phyloP scores from a whole-genome alignment of 257 asterid species.

The Nemophila menziesii region DNA sequence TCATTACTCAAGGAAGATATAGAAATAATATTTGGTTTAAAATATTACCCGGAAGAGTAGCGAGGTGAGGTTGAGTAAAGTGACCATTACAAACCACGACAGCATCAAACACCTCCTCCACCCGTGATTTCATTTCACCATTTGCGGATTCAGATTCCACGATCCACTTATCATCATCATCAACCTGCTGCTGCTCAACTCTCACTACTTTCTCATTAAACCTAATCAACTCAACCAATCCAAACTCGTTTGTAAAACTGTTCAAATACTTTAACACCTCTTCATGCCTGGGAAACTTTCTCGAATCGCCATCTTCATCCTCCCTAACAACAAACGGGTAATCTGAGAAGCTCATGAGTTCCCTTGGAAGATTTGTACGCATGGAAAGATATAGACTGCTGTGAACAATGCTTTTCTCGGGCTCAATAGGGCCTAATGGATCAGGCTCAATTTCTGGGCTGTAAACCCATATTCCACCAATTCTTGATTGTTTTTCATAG shows the following conservation, averaged over 20 bases:
- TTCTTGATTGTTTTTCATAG: conserved; percentile 28
- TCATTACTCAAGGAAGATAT: too few species aligned
- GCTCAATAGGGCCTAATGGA: conserved; percentile 36
- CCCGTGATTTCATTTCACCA: conserved; percentile 1
- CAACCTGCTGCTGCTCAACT: conserved; percentile 22
- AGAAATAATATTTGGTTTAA: not conserved
- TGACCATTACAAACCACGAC: conserved; percentile 41
- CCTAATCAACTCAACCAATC: conserved; percentile 28
- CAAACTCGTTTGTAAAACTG: conserved; percentile 30
- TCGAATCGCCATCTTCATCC: conserved; percentile 4
- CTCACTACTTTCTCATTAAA: conserved; percentile 33
- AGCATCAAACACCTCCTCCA: conserved; percentile 36
- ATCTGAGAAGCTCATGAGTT: conserved; percentile 11
- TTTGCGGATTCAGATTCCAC: conserved; percentile 31
- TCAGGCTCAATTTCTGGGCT: conserved; percentile 38
- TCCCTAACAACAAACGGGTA: not conserved
- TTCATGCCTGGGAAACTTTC: conserved; percentile 31
- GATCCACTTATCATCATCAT: conserved; percentile 20
- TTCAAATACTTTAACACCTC: conserved; percentile 42
- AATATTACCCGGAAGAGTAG: conserved; percentile 36
- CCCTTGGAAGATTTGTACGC: conserved; percentile 7
- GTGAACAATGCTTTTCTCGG: conserved; percentile 10
- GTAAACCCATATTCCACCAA: conserved; percentile 57
- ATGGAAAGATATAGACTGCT: conserved; percentile 9
- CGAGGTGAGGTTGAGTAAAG: conserved; percentile 26